These are phyloP conservation scores for Penicillium verrucosum DNA, from an alignment of 2,329 filamentous ascomycete genomes.

Conservation along the genomic window DNA sequence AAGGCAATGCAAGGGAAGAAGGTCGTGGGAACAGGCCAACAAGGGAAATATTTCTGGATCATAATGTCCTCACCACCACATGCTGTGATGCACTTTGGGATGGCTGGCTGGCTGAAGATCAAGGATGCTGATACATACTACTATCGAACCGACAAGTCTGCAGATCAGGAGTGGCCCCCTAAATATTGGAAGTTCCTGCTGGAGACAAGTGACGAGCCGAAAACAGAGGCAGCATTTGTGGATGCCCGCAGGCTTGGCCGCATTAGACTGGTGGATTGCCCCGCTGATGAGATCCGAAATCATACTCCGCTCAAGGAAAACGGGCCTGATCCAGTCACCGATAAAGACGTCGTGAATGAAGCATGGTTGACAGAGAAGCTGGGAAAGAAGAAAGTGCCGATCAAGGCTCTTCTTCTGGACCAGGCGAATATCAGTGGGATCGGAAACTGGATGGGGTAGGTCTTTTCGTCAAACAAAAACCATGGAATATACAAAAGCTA, in stretches of 20 bases:
- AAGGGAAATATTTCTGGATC: conserved; percentile 97
- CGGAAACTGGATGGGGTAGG: conserved; percentile 87
- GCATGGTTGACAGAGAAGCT: conserved; percentile 72
- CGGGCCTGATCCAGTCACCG: conserved; percentile 86
- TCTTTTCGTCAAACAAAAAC: neutral
- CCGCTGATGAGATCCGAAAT: conserved; percentile 70
- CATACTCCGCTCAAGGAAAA: conserved; percentile 81
- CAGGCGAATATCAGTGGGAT: conserved; percentile 87
- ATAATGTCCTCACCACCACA: conserved; percentile 76
- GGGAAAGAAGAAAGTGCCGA: conserved; percentile 71
- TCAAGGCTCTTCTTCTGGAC: conserved; percentile 85
- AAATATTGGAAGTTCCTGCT: conserved; percentile 85
- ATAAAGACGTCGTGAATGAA: conserved; percentile 72
- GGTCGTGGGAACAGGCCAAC: conserved; percentile 68
- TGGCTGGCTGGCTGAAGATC: conserved; percentile 83
- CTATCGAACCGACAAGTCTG: conserved; percentile 63
- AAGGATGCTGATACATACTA: conserved; percentile 73
- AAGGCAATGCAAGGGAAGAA: conserved; percentile 71
- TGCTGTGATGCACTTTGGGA: conserved; percentile 81
- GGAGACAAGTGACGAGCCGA: conserved; percentile 60
- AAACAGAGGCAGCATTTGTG: conserved; percentile 71
- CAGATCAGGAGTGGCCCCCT: conserved; percentile 75
- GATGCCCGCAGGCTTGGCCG: conserved; percentile 77
- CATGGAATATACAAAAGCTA: neutral
- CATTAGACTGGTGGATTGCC: conserved; percentile 77